Percentiles rank a stretch among this genome's conserved stretches.
phyloP scores from a whole-genome alignment of 768 basidiomycete genomes.

The Galerina marginata region DNA sequence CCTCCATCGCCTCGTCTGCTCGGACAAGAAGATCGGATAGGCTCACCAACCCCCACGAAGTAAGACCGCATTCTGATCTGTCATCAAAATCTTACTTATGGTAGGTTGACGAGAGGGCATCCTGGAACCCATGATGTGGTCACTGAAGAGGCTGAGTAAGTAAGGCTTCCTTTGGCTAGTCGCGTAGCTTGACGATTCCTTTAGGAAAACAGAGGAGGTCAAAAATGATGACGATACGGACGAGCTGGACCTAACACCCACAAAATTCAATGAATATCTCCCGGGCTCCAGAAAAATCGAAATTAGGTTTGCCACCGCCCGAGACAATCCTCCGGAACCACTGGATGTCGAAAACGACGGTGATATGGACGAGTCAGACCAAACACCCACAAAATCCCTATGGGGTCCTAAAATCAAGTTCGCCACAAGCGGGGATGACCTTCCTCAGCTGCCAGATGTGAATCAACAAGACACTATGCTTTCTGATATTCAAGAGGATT shows the following conservation, averaged over 20 bases:
- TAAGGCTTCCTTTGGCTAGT: too few species aligned
- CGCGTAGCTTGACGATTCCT: too few species aligned
- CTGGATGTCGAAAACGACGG: neutral
- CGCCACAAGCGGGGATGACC: too few species aligned
- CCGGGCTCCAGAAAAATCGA: neutral
- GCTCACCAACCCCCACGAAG: conserved; percentile 18
- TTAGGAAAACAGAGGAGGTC: too few species aligned
- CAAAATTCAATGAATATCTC: neutral
- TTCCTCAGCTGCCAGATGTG: too few species aligned
- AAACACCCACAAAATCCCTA: too few species aligned
- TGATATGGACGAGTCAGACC: neutral
- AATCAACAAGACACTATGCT: too few species aligned
- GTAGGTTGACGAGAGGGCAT: neutral
- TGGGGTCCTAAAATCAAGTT: too few species aligned
- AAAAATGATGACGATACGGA: too few species aligned
- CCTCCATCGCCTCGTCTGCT: conserved; percentile 16
- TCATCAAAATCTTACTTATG: neutral
- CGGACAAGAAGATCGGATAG: conserved; percentile 4
- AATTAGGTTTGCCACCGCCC: neutral
- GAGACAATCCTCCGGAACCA: neutral
- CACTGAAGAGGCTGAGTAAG: too few species aligned
- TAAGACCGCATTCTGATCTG: neutral
- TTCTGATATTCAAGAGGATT: too few species aligned
- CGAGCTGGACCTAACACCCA: neutral
- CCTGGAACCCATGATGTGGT: neutral